Base-by-base conservation (phyloP, 1,284 basidiomycete species). In the Trametes sp. region DNA sequence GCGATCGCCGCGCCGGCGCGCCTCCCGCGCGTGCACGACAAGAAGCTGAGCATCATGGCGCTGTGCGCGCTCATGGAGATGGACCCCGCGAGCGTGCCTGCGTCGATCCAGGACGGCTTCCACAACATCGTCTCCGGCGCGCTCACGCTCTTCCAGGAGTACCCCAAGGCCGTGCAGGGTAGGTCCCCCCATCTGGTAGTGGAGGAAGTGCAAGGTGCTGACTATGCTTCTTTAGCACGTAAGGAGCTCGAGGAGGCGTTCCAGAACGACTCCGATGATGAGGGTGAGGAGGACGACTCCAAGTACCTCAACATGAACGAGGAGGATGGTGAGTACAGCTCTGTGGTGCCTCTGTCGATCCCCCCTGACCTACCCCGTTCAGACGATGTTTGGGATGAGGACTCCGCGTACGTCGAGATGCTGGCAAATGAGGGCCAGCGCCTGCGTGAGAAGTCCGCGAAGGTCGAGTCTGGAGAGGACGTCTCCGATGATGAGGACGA, bases 21-120 rank as follows among this genome's bases (percentile, higher is more conserved):
- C 53, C 82, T 95, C 48, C 92, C 91, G 3, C 85, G 94, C n/a
- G 93, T 96, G 41, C 94, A 97, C 74, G 94, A 96, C 76, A 95
- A 95, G 84, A 95, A 93, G 76, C 81, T 97, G 60, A 87, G 86
- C 64, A 85, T 95, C 54, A 75, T 93, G 62, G 87, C 94, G 10
- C 78, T 96, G 63, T 92, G 88, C 66, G 86, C 87, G 42, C 74
- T 94, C 61, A 80, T 95, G 72, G 90, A 93, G 74, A 78, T 93
- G 74, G 81, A 87, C 21, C 82, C 85, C 1, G 73, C 75, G 16
- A 72, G 75, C 31, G 81, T 94, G 31, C 91, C 92, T 1, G 80
- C 82, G 33, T 75, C 76, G 23, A 73, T 93, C 66, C 82, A 82
- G 64, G 85, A 86, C 16, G 92, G 89, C 11, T 95, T 91, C 92